phyloP scores from a whole-genome alignment of 352 stramenopile genomes.

The Phytophthora litchii region DNA sequence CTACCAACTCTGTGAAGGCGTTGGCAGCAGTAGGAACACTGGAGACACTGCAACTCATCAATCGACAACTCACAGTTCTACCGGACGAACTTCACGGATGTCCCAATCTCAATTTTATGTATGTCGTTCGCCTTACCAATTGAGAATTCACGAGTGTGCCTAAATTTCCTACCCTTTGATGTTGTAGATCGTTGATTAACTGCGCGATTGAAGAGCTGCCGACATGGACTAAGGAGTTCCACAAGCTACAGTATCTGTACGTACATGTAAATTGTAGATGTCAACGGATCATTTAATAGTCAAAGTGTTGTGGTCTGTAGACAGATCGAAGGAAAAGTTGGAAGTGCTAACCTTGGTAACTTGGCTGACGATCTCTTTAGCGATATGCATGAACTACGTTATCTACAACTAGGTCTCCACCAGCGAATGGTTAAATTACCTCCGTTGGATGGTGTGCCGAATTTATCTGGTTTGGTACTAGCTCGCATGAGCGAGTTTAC shows the following conservation, averaged over 20 bases:
- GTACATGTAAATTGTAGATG: neutral
- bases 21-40: conserved; percentile 34
- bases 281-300: no score
- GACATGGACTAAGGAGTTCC: conserved; percentile 39
- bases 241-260: conserved; percentile 48
- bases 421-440: conserved; percentile 30
- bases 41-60: conserved; percentile 43
- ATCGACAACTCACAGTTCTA: conserved; percentile 25
- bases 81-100: conserved; percentile 41
- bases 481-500: conserved; percentile 25
- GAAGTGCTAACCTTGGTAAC: conserved; percentile 23
- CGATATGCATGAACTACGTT: conserved; percentile 35
- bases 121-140: neutral
- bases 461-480: conserved; percentile 40
- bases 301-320: conserved; percentile 10
- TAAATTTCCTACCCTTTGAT: neutral
- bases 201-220: conserved; percentile 34
- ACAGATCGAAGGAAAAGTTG: conserved; percentile 50
- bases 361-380: conserved; percentile 40
- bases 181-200: conserved; percentile 36
- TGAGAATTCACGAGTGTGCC: no score
- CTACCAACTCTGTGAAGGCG: conserved; percentile 23
- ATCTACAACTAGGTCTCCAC: conserved; percentile 46
- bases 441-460: conserved; percentile 33
- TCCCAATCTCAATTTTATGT: conserved; percentile 45